phyloP scores from a whole-genome alignment of 139 green algal genomes.

The Ulvella scutata region DNA sequence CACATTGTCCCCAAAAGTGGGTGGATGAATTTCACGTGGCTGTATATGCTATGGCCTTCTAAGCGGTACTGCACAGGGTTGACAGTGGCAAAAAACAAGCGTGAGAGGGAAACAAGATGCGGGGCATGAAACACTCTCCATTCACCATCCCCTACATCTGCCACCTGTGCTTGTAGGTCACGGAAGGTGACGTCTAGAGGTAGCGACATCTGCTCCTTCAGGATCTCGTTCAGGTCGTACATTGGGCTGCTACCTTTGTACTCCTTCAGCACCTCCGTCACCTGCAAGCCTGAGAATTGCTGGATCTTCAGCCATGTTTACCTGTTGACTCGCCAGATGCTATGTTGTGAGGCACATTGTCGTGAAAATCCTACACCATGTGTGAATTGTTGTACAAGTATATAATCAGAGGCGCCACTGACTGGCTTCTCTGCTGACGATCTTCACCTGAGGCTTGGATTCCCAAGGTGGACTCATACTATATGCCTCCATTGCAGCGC shows the following conservation, averaged over 20 bases:
- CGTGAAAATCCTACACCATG: too few relatives aligned
- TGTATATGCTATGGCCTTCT: background rate
- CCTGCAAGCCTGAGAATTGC: background rate
- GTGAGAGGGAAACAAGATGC: background rate
- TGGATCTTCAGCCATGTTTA: background rate
- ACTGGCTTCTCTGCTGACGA: too few relatives aligned
- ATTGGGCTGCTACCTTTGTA: background rate
- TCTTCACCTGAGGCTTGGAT: too few relatives aligned
- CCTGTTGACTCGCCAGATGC: background rate
- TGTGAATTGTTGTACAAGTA: too few relatives aligned
- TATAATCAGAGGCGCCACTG: too few relatives aligned
- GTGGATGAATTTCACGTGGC: background rate
- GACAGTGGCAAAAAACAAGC: background rate
- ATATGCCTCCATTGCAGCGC: too few relatives aligned
- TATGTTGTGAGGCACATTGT: too few relatives aligned
- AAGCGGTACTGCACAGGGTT: background rate
- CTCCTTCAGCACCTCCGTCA: background rate
- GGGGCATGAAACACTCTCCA: background rate
- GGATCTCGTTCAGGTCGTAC: background rate
- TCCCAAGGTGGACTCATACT: too few relatives aligned
- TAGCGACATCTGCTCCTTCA: background rate
- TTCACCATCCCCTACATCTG: background rate
- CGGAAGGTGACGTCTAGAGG: background rate
- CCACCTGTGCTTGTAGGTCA: background rate
- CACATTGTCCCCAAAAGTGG: background rate